Evolutionary conservation across 208 protist species (phyloP), one percentile per base, ranked within the genome.

Genomic region (Trypanosoma scelopori): DNA sequence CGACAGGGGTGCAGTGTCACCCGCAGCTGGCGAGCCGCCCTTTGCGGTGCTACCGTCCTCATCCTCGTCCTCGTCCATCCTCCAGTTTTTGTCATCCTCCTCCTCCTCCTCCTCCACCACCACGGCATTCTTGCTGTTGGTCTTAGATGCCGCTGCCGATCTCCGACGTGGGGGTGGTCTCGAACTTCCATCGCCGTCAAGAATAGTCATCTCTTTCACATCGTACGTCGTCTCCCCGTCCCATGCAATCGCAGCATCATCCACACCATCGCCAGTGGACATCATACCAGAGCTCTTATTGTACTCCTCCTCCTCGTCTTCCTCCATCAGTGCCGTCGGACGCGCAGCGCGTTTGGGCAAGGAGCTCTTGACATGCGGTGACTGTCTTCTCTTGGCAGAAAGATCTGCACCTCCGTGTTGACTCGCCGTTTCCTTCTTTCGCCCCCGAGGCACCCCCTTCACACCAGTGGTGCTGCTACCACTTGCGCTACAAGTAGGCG

Each of bases 101-200:
- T 15, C 63, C 47, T 76, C 69, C 43, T 55, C 65, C 5, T 57
- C 62, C 13, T 15, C 32, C 39, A 55, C 57, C 42, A 28, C 48
- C 12, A 18, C 30, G 18, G 22, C 22, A 48, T 28, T 30, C 25
- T 55, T 65, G 30, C 27, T 12, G 27, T 16, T 28, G 18, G 27
- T 23, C 2, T 30, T 22, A 46, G 13, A 18, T 27, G 15, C 35
- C 18, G 32, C 30, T 35, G 48, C n/a, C 47, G n/a, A 9, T 1
- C 1, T 30, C 20, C 25, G 16, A 15, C 1, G 30, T 28, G 16
- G 30, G 22, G 48, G 6, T 15, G 22, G 3, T 30, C 22, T 30
- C 18, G 48, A 35, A 22, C 30, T 28, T 23, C 30, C 48, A 53
- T 30, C 20, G 5, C 37, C 53, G 27, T 58, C 53, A 16, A 22